These are phyloP conservation scores for Sanguinoderma infundibulare DNA, from an alignment of 1,284 basidiomycete species.

Conservation along the genomic window DNA sequence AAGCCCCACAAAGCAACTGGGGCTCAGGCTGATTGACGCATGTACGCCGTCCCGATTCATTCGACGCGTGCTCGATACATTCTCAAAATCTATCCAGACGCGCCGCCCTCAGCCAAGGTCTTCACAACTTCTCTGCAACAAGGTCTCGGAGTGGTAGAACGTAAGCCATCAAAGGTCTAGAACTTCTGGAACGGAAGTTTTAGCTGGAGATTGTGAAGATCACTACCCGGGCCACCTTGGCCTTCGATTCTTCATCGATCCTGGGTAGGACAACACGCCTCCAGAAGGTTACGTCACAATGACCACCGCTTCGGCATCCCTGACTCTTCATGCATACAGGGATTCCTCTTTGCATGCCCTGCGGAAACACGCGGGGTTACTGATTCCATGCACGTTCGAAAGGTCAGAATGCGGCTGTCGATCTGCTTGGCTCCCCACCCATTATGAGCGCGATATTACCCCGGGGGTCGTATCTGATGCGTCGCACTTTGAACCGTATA, in stretches of 20 bases:
- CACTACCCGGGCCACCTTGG: not conserved
- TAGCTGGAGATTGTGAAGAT: not conserved
- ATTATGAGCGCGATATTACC: not conserved
- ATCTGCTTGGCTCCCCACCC: not conserved
- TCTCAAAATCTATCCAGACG: conserved; percentile 4
- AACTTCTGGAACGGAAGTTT: not conserved
- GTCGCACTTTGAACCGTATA: not conserved
- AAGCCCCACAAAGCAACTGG: conserved; percentile 27
- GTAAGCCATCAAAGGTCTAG: conserved; percentile 13
- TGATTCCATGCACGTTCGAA: too few species aligned
- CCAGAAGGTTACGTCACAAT: not conserved
- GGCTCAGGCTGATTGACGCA: conserved; percentile 21
- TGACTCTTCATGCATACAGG: not conserved
- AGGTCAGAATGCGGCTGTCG: not conserved
- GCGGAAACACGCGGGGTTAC: not conserved
- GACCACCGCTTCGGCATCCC: not conserved
- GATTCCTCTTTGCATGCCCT: not conserved
- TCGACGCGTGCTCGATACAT: not conserved
- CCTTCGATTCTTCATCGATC: not conserved
- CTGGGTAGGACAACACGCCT: not conserved
- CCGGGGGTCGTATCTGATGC: not conserved
- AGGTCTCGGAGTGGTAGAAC: not conserved
- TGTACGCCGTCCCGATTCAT: conserved; percentile 13
- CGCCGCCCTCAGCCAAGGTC: conserved; percentile 7
- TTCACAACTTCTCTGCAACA: conserved; percentile 5